A percentile compares a stretch with the other conserved stretches of the same genome.
These are phyloP conservation scores for Kwoniella bestiolae DNA, from an alignment of 768 basidiomycete species.

Conservation along the genomic window DNA sequence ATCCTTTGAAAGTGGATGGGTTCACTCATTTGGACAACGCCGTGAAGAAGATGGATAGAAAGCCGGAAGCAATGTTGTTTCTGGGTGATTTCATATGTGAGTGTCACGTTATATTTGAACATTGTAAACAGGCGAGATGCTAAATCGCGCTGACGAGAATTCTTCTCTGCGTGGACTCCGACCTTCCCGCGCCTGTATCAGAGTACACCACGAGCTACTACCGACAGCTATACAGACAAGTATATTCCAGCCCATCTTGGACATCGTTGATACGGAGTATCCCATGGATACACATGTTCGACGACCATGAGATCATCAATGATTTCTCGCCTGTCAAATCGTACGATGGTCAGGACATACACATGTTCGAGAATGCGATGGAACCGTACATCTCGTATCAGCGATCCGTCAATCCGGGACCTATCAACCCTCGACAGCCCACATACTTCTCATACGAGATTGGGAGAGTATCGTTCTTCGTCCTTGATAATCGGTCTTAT, in stretches of 20 bases:
- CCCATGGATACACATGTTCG: slow-evolving; percentile 17
- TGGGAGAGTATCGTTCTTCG: slow-evolving; percentile 8
- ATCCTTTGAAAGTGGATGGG: slow-evolving; percentile 1
- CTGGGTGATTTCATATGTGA: slow-evolving; percentile 17
- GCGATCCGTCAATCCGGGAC: not conserved
- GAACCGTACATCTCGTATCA: slow-evolving; percentile 10
- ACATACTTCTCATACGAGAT: slow-evolving; percentile 11
- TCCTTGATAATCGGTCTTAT: slow-evolving; percentile 11
- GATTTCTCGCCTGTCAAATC: slow-evolving; percentile 1
- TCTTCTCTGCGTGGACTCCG: too few relatives aligned
- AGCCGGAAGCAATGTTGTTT: slow-evolving; percentile 14
- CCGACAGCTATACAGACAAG: slow-evolving; percentile 9
- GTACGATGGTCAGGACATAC: not conserved
- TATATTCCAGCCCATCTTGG: slow-evolving; percentile 14
- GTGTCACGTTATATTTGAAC: too few relatives aligned
- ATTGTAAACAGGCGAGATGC: too few relatives aligned
- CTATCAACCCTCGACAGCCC: not conserved
- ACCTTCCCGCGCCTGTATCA: slow-evolving; percentile 1
- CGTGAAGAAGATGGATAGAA: slow-evolving; percentile 1
- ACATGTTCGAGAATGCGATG: slow-evolving; percentile 10
- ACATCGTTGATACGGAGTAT: not conserved
- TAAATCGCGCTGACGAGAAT: too few relatives aligned
- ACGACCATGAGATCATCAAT: slow-evolving; percentile 19
- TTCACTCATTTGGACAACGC: slow-evolving; percentile 5
- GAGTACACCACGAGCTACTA: slow-evolving; percentile 10